Base-by-base conservation (phyloP, 805 yeast species). In the Saturnispora sanitii region DNA sequence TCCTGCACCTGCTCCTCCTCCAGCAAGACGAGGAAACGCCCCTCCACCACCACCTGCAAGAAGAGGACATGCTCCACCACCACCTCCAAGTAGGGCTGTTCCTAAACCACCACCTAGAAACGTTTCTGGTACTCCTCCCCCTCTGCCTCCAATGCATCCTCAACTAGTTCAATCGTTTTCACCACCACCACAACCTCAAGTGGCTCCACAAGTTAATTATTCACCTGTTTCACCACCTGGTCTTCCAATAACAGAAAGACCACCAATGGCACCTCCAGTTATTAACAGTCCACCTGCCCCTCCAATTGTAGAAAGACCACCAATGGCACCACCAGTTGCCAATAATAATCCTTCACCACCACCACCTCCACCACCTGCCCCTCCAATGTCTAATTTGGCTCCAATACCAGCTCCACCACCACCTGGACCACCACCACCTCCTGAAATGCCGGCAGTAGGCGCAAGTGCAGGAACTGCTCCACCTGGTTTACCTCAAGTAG, bases 401-500 rank as follows among this genome's bases (percentile, higher is more conserved):
- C 26, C 26, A 23, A 11, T 6, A 7, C 9, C 20, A 16, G 55
- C 62, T 2, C 51, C 53, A 0, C 53, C 59, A 8, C 60, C 68
- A 15, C 61, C 62, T 5, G 58, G 57, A 6, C 55, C 62, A 6
- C 44, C 38, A 23, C 47, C 57, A 19, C 60, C 66, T 16, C 57
- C 61, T 6, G 52, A 12, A 7, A n/a, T 11, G 16, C 30, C 69
- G 6, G 60, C 66, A n/a, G n/a, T n/a, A n/a, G n/a, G n/a, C n/a
- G n/a, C n/a, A n/a, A n/a, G n/a, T n/a, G n/a, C n/a, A n/a, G n/a
- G n/a, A n/a, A n/a, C n/a, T n/a, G n/a, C n/a, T n/a, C n/a, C n/a
- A 13, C 57, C 62, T 3, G 53, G 61, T 64, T 60, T 36, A 61
- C 57, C 33, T 56, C 66, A 9, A 55, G 64, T 3, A 59, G 68